These are phyloP conservation scores for Tilletiopsis washingtonensis DNA, from an alignment of 1,284 basidiomycete species.

Conservation along the genomic window DNA sequence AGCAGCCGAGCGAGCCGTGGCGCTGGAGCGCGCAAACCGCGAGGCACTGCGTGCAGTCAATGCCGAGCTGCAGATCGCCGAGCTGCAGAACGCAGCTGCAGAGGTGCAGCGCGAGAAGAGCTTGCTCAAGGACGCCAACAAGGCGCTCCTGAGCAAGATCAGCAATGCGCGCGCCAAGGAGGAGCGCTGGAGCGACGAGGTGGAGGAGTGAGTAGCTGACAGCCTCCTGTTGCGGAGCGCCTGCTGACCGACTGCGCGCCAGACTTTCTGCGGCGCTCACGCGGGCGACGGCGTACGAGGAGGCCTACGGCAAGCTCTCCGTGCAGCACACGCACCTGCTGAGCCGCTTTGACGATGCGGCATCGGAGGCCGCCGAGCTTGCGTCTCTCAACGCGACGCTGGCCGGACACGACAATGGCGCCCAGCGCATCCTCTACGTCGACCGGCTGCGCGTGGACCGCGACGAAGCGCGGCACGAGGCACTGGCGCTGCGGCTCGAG, in stretches of 20 bases:
- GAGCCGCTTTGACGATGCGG: background rate
- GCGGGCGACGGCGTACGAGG: background rate
- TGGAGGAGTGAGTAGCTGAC: too few species aligned
- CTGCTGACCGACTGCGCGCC: too few species aligned
- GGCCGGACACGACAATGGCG: constrained; percentile 5
- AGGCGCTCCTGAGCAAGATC: background rate
- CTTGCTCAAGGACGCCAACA: constrained; percentile 1
- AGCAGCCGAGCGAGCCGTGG: too few species aligned
- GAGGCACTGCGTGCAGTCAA: too few species aligned
- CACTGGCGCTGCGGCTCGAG: constrained; percentile 41
- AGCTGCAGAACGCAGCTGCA: background rate
- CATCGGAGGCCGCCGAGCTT: background rate
- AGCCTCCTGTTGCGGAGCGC: too few species aligned
- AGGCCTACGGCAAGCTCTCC: background rate
- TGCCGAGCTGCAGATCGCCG: too few species aligned
- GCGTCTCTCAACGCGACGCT: constrained; percentile 4
- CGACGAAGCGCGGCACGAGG: constrained; percentile 57
- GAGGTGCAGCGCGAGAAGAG: constrained; percentile 13
- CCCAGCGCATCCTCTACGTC: constrained; percentile 8
- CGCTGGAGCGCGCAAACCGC: too few species aligned
- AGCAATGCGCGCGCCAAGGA: background rate
- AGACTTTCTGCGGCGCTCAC: background rate
- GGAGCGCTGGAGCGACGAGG: background rate
- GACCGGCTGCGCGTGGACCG: constrained; percentile 3
- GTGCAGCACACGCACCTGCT: background rate